Conservation (phyloP, 108 stramenopile species). For the Cyclotella baltica region DNA sequence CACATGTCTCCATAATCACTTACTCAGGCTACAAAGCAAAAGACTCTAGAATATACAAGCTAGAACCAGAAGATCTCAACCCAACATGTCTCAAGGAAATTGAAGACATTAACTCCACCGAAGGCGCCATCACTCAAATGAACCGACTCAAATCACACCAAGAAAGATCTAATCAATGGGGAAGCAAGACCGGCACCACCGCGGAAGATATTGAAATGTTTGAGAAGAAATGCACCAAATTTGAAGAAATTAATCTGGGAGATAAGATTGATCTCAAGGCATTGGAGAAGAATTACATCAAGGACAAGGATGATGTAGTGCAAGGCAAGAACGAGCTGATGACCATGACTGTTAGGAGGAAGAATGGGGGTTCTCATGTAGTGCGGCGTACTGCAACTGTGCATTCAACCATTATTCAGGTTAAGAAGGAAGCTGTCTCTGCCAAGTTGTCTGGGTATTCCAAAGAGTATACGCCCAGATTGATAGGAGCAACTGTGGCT, state of each 20-base stretch:
- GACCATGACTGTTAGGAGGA: constrained; percentile 28
- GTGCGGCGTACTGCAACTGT: constrained; percentile 24
- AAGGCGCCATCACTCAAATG: constrained; percentile 51
- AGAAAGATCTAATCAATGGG: constrained; percentile 27
- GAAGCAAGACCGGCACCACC: constrained; percentile 42
- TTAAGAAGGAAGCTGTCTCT: constrained; percentile 9
- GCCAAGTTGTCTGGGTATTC: constrained; percentile 18
- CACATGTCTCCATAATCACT: neutral
- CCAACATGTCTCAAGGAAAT: constrained; percentile 47
- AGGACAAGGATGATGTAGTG: constrained; percentile 40
- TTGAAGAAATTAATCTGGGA: constrained; percentile 42
- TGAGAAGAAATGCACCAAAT: constrained; percentile 42
- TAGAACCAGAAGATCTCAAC: constrained; percentile 58
- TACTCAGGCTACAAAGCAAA: constrained; percentile 38
- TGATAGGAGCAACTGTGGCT: constrained; percentile 12
- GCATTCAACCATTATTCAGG: constrained; percentile 25
- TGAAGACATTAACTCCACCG: constrained; percentile 54
- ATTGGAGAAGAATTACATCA: constrained; percentile 42
- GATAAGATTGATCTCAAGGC: constrained; percentile 41
- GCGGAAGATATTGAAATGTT: constrained; percentile 52
- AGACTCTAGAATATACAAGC: constrained; percentile 30
- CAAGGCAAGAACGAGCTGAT: constrained; percentile 20
- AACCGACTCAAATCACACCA: constrained; percentile 10
- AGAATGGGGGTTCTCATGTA: constrained; percentile 22
- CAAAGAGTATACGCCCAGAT: constrained; percentile 35